Base-by-base conservation (phyloP, 2,329 filamentous ascomycete species). In the Sporothrix pseudoabietina region DNA sequence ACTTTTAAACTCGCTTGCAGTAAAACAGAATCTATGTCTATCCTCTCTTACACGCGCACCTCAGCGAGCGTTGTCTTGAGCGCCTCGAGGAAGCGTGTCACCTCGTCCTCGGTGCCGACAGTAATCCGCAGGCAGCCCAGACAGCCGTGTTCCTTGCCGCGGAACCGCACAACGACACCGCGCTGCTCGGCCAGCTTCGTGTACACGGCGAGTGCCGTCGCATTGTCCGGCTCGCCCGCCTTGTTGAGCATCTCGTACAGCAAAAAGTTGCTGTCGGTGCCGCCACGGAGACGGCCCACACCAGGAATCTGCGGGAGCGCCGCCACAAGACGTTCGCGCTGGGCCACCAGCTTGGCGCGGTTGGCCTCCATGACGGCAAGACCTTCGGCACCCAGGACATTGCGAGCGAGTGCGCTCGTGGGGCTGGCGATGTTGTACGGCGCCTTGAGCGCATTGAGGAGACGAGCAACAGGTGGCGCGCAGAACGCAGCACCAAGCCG, bases 341-440 rank as follows among this genome's bases (percentile, higher is more conserved):
- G 95, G 65, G 81, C 81, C 7, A 96, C 80, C 74, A 98, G 91
- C 78, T 87, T 86, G n/a, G 86, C 86, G 57, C 88, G 87, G 81
- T 97, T 92, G 41, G 78, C 81, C 54, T 85, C 85, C 94, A 98
- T 97, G 16, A 91, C 86, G 0, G 85, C 83, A 61, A 98, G 81
- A 39, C 94, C 94, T 22, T 85, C 82, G 0, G 85, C 83, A 1
- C 88, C 86, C 54, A 98, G 84, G 3, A 93, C 94, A 30, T 91
- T 88, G 52, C 86, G 87, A 0, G 94, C 96, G 22, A 99, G 86
- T 49, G 91, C 90, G 78, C 91, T 94, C 0, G 95, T 98, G 0
- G 94, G 94, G 78, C 91, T 95, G 4, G 94, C 92, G 78, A 99
- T 91, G 82, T 98, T 98, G 84, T 99, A 99, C 0, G 96, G 96